Conservation (phyloP, 352 stramenopile genomes). For the Globisporangium canariense region DNA sequence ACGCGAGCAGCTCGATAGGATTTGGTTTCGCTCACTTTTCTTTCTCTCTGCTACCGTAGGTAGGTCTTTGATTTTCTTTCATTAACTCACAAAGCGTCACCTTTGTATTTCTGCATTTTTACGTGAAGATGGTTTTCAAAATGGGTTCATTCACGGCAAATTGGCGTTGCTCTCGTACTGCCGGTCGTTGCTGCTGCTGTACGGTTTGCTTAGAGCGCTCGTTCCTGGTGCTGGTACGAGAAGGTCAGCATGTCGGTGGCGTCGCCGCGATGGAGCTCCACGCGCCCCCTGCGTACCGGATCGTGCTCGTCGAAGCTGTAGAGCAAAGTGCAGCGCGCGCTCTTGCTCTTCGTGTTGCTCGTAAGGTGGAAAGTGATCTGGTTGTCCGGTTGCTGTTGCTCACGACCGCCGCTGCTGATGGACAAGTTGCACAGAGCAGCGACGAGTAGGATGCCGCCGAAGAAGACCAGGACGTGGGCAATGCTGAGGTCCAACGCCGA, state of each 20-base stretch:
- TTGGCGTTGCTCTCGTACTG: not conserved
- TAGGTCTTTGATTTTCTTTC: not conserved
- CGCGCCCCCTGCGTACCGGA: not conserved
- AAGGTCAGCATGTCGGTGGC: not conserved
- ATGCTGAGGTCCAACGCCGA: not conserved
- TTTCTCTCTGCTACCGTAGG: not conserved
- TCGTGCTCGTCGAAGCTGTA: not conserved
- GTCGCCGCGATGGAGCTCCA: not conserved
- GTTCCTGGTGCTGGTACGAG: not conserved
- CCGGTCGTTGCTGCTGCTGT: not conserved
- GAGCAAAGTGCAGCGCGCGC: not conserved
- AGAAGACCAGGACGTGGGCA: not conserved
- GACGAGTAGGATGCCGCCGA: not conserved
- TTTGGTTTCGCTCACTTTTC: not conserved
- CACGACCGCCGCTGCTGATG: not conserved
- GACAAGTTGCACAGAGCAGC: not conserved
- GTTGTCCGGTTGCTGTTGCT: not conserved
- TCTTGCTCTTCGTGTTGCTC: not conserved
- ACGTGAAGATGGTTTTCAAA: not conserved
- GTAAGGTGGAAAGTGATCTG: not conserved
- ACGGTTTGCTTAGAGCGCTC: not conserved
- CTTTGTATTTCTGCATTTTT: conserved; percentile 5
- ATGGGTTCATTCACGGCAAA: not conserved
- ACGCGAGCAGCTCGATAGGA: conserved; percentile 4
- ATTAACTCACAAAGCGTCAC: conserved; percentile 3